Percentiles rank a stretch among this genome's conserved stretches.
phyloP scores from a whole-genome alignment of 768 basidiomycete genomes.

The Lepiota venenata region DNA sequence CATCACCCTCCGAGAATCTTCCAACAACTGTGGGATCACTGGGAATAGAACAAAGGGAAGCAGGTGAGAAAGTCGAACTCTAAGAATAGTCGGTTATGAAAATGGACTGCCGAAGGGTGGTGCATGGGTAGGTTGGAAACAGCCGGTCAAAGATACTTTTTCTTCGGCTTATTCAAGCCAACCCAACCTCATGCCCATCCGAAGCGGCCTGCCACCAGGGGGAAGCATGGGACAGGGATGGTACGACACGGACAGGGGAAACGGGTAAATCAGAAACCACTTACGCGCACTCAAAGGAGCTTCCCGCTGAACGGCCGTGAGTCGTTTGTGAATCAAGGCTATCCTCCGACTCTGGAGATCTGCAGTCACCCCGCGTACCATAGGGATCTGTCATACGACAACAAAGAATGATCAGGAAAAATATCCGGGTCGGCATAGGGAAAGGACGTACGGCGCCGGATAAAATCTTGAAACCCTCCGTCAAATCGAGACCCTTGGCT shows the following conservation, averaged over 20 bases:
- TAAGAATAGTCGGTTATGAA: not conserved
- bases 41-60: not conserved
- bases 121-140: not conserved
- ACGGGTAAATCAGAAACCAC: conserved; percentile 23
- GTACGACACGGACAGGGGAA: not conserved
- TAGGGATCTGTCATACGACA: conserved; percentile 53
- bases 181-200: not conserved
- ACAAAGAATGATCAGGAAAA: conserved; percentile 17
- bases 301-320: conserved; percentile 59
- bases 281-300: conserved; percentile 57
- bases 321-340: conserved; percentile 68
- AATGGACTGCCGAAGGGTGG: not conserved
- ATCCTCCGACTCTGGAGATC: conserved; percentile 61
- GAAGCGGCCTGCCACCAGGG: not conserved
- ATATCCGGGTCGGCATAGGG: not conserved
- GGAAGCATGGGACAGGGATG: not conserved
- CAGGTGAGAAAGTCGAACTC: not conserved
- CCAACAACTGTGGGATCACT: conserved; percentile 67
- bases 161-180: not conserved
- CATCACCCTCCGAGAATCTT: conserved; percentile 61
- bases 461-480: conserved; percentile 76
- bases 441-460: conserved; percentile 64
- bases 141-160: not conserved
- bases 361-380: conserved; percentile 73
- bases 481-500: conserved; percentile 68